Percentiles rank a stretch among this genome's conserved stretches.
phyloP scores from a whole-genome alignment of 208 protist species.

The Novymonas esmeraldas region DNA sequence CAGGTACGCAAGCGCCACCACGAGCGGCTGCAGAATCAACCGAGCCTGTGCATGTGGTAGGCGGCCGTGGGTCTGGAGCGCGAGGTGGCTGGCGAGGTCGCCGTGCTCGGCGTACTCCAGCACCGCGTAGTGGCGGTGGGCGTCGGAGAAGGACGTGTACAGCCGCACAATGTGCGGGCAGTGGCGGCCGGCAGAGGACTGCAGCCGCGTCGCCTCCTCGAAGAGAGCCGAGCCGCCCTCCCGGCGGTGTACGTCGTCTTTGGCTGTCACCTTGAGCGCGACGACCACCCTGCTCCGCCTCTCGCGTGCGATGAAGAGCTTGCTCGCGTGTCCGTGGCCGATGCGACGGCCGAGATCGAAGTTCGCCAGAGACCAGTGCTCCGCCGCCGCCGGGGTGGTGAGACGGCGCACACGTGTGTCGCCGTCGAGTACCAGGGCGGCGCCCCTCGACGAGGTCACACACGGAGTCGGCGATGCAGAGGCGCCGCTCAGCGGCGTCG shows the following conservation, averaged over 20 bases:
- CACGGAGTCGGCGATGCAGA: neutral
- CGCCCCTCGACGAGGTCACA: too few species aligned
- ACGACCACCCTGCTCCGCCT: conserved; percentile 45
- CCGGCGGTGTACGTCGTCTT: conserved; percentile 17
- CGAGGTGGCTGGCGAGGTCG: conserved; percentile 63
- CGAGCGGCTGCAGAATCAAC: conserved; percentile 37
- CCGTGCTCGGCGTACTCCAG: conserved; percentile 96
- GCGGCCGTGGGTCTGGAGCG: conserved; percentile 1
- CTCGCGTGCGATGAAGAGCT: conserved; percentile 56
- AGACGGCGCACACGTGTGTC: neutral
- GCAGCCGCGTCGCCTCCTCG: conserved; percentile 96
- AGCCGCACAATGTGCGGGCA: conserved; percentile 96
- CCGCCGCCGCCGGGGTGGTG: neutral
- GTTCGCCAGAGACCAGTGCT: conserved; percentile 43
- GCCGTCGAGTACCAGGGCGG: too few species aligned
- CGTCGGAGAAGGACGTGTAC: conserved; percentile 97
- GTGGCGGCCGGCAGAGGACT: conserved; percentile 81
- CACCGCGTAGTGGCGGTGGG: conserved; percentile 94
- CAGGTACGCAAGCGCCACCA: conserved; percentile 47
- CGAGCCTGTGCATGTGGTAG: conserved; percentile 38
- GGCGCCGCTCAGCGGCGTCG: neutral
- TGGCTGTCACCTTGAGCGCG: conserved; percentile 57
- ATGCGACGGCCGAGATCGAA: conserved; percentile 61
- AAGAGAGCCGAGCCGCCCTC: conserved; percentile 32
- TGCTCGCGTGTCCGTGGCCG: conserved; percentile 39